These are phyloP conservation scores for Fusarium burgessii DNA, from an alignment of 2,329 filamentous ascomycete genomes.

Conservation along the genomic window DNA sequence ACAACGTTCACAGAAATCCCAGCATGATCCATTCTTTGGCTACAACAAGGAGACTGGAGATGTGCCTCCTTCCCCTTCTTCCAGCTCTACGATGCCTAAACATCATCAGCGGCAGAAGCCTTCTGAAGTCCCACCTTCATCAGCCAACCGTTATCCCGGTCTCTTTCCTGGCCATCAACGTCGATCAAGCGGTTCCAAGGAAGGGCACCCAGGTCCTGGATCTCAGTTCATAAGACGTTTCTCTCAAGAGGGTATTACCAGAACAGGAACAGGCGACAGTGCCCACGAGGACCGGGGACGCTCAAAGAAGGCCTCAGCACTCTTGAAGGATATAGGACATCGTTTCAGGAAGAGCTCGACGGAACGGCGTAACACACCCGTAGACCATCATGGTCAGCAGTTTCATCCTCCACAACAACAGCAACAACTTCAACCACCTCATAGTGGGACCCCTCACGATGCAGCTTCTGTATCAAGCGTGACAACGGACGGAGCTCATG, in stretches of 20 bases:
- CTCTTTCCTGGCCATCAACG: slow-evolving; percentile 54
- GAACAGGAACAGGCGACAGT: slow-evolving; percentile 42
- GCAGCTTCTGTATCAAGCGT: slow-evolving; percentile 58
- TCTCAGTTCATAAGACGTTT: slow-evolving; percentile 33
- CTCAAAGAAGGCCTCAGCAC: slow-evolving; percentile 54
- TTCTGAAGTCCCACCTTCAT: slow-evolving; percentile 62
- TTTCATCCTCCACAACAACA: slow-evolving; percentile 25
- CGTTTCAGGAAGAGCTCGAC: slow-evolving; percentile 54
- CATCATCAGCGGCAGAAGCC: slow-evolving; percentile 44
- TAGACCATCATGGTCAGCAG: slow-evolving; percentile 29
- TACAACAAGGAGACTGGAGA: slow-evolving; percentile 62
- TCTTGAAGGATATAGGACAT: slow-evolving; percentile 66
- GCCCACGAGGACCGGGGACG: slow-evolving; percentile 52
- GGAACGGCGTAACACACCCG: slow-evolving; percentile 49
- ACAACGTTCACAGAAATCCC: slow-evolving; percentile 38
- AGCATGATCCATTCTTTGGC: slow-evolving; percentile 47
- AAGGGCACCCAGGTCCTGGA: slow-evolving; percentile 11
- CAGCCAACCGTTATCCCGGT: slow-evolving; percentile 63
- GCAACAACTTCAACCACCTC: slow-evolving; percentile 11
- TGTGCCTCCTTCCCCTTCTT: slow-evolving; percentile 27
- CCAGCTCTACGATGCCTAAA: slow-evolving; percentile 24
- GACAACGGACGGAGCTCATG: slow-evolving; percentile 54
- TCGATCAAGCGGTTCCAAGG: slow-evolving; percentile 32
- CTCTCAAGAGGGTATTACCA: slow-evolving; percentile 48
- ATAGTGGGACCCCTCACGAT: slow-evolving; percentile 46